Conservation (phyloP, 371 early-diverging fungal genomes). For the Mortierella polycephala region DNA sequence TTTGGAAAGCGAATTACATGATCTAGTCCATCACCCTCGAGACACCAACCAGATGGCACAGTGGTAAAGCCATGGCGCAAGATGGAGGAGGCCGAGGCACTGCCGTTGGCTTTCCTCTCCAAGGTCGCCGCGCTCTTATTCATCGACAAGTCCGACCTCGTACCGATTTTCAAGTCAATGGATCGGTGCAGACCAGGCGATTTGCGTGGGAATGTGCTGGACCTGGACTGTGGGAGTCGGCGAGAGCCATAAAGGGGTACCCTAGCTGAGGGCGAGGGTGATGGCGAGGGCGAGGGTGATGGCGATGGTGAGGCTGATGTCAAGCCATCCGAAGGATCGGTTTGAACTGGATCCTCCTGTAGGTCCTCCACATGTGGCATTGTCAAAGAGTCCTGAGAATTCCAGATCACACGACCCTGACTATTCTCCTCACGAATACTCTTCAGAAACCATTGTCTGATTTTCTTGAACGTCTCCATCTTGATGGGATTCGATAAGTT, state of each 20-base stretch:
- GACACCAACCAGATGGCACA: conserved; percentile 32
- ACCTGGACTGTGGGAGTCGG: background rate
- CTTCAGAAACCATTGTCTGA: conserved; percentile 33
- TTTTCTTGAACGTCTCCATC: conserved; percentile 20
- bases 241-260: background rate
- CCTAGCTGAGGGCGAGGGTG: background rate
- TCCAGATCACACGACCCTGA: conserved; percentile 8
- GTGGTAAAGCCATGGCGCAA: conserved; percentile 33
- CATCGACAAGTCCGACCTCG: conserved; percentile 12
- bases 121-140: background rate
- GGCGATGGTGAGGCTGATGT: background rate
- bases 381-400: conserved; percentile 4
- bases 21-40: conserved; percentile 46
- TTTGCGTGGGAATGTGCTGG: background rate
- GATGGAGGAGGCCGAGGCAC: conserved; percentile 1
- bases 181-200: background rate
- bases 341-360: background rate
- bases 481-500: conserved; percentile 16
- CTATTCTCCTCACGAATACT: conserved; percentile 21
- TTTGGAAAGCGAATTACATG: conserved; percentile 22
- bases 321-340: background rate
- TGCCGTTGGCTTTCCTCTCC: background rate
- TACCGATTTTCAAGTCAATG: conserved; percentile 10
- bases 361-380: background rate
- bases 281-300: background rate